A percentile compares a stretch with the other conserved stretches of the same genome.
These are phyloP conservation scores for Blastobotrys mokoenaii DNA, from an alignment of 805 yeast species.

Conservation along the genomic window DNA sequence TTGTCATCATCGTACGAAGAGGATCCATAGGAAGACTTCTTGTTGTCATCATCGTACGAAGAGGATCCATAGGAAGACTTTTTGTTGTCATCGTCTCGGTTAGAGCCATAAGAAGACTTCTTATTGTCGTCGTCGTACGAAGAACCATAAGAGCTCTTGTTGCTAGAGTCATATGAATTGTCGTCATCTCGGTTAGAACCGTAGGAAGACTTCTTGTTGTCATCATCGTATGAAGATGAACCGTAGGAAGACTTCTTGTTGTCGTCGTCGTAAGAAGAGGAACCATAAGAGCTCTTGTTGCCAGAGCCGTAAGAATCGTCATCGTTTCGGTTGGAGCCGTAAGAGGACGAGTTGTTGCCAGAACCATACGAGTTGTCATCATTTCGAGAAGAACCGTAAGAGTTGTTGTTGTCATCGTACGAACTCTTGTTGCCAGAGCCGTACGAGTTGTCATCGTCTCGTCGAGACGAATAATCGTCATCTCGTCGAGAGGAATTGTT, in stretches of 20 bases:
- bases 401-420: neutral
- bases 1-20: too few relatives aligned
- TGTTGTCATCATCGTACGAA: too few relatives aligned
- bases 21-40: neutral
- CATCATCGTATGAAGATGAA: too few relatives aligned
- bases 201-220: neutral
- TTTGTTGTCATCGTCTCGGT: neutral
- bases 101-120: neutral
- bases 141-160: neutral
- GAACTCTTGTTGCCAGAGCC: too few relatives aligned
- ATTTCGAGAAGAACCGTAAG: neutral
- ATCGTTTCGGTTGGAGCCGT: neutral
- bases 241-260: neutral
- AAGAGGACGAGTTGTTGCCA: neutral
- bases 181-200: neutral
- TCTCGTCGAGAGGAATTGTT: too few relatives aligned
- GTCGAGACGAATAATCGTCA: neutral
- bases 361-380: slow-evolving; percentile 1
- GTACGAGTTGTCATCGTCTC: slow-evolving; percentile 1
- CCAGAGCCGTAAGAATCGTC: neutral
- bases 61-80: neutral
- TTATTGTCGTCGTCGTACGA: neutral
- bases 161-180: too few relatives aligned
- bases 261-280: neutral
- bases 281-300: neutral